These are phyloP conservation scores for Torulaspora pretoriensis DNA, from an alignment of 1,139 yeast species.

Conservation along the genomic window DNA sequence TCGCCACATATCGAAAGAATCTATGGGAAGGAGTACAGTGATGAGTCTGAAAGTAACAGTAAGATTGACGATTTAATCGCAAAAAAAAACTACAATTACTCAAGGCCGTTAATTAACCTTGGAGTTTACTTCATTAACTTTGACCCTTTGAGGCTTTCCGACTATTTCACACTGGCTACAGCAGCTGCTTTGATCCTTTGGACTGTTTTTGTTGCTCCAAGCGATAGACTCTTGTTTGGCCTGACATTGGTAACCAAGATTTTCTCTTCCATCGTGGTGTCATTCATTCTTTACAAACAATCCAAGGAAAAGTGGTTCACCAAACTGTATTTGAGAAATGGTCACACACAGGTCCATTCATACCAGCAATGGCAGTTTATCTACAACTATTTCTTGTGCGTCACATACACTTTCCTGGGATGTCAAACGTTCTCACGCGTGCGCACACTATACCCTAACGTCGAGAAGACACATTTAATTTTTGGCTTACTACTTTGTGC, in stretches of 20 bases:
- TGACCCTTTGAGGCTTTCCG: conserved; percentile 61
- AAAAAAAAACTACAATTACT: conserved; percentile 39
- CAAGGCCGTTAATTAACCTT: conserved; percentile 56
- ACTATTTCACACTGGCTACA: conserved; percentile 52
- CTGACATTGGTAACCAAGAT: conserved; percentile 51
- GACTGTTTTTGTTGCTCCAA: conserved; percentile 44
- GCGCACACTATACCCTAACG: conserved; percentile 14
- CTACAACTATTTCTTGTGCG: conserved; percentile 49
- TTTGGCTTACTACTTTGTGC: conserved; percentile 57
- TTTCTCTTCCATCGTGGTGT: conserved; percentile 51
- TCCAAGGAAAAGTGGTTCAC: conserved; percentile 64
- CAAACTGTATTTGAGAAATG: conserved; percentile 60
- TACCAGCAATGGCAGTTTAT: conserved; percentile 73
- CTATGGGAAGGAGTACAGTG: conserved; percentile 42
- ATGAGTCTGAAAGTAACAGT: conserved; percentile 18
- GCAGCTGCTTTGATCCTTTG: conserved; percentile 44
- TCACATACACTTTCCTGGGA: conserved; percentile 41
- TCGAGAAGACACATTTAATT: conserved; percentile 44
- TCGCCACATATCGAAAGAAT: conserved; percentile 86
- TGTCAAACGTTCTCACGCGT: conserved; percentile 34
- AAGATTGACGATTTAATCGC: conserved; percentile 36
- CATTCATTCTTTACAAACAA: conserved; percentile 55
- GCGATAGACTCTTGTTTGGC: conserved; percentile 40
- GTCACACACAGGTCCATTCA: conserved; percentile 63
- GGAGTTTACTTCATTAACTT: conserved; percentile 48